phyloP scores from a whole-genome alignment of 805 yeast species.

The Metschnikowia aberdeeniae region DNA sequence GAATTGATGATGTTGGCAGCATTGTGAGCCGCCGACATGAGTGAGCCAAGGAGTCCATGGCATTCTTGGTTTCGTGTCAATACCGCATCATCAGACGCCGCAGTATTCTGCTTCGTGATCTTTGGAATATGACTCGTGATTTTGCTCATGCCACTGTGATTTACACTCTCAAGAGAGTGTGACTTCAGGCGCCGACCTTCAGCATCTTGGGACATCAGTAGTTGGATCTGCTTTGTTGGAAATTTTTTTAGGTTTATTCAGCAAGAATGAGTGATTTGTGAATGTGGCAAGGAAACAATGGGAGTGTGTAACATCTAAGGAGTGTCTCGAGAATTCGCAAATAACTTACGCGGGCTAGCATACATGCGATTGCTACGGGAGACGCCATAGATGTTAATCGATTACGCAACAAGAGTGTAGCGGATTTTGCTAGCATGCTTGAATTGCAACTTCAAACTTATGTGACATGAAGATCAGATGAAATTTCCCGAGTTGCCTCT shows the following conservation, averaged over 20 bases:
- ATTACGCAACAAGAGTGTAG: no score
- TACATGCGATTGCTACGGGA: not conserved
- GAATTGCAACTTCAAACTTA: no score
- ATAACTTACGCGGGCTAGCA: not conserved
- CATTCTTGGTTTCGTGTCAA: constrained; percentile 8
- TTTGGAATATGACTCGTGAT: not conserved
- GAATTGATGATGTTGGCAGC: constrained; percentile 32
- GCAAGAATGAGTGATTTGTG: no score
- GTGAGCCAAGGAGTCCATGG: constrained; percentile 40
- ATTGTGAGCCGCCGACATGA: constrained; percentile 45
- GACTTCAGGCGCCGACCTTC: not conserved
- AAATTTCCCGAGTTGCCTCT: no score
- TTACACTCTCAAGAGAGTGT: not conserved
- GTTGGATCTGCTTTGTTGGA: not conserved
- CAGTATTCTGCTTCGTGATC: not conserved
- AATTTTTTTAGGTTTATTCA: no score
- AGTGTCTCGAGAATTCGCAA: no score
- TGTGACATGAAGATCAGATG: no score
- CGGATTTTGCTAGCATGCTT: no score
- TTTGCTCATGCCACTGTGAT: not conserved
- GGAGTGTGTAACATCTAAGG: no score
- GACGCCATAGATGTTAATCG: no score
- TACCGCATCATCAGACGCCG: not conserved
- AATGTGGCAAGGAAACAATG: no score
- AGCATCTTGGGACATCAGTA: not conserved